Evolutionary conservation across 83 land plant genomes (phyloP), one percentile per base, ranked within the genome.

Genomic region (Thuja plicata): DNA sequence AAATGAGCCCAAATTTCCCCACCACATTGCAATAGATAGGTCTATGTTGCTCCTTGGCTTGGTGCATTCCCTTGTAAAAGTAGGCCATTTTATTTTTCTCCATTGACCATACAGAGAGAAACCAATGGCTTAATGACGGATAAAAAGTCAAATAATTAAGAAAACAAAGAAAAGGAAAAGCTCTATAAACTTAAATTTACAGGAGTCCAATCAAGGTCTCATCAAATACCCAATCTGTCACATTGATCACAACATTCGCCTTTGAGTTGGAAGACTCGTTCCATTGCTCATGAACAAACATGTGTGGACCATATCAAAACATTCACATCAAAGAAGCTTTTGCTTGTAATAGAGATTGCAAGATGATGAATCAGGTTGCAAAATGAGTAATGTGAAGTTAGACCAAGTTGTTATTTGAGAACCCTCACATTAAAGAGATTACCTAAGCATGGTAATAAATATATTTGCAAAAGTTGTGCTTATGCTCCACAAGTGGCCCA

Each of bases 11-110:
- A 83, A 93, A 93, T 15, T 88, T 87, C 3, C 79, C 88, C 88
- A 87, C 91, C 78, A 89, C 82, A 35, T 30, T 71, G 84, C 90
- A 83, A 88, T 90, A 93, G 12, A 94, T 93, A 11, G 89, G 34
- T 95, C 94, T 93, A 78, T 91, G 89, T 15, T 94, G 92, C 46
- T 95, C 95, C 90, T 95, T 95, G 11, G 94, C 92, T 57, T 50
- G 89, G 13, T 91, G 92, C 95, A 95, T 93, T 10, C 91, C 82
- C 81, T 95, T 95, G 66, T 95, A 95, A 27, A 95, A 91, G 34
- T 66, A 93, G 15, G 93, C 96, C 70, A 95, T 91, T 30, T 19
- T 94, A 91, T 66, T 95, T 95, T 15, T 93, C 91, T 9, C 94
- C 95, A 40, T 93, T 80, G 34, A 93, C 93, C 86, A 92, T 93